phyloP scores from a whole-genome alignment of 2,329 filamentous ascomycete species.

The Dactylellina haptotyla region DNA sequence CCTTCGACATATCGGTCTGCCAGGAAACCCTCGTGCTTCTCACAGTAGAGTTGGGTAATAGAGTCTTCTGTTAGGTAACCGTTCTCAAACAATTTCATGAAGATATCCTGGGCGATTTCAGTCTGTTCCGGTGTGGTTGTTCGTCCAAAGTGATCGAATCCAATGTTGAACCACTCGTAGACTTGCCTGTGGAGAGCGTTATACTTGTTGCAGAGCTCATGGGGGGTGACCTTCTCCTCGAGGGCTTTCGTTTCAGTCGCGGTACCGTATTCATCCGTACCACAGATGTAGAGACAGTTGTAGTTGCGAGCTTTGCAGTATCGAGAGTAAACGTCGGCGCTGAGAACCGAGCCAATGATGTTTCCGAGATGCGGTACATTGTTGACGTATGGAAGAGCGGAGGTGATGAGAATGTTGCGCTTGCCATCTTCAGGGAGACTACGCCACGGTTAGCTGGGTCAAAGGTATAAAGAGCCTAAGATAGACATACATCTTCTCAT shows the following conservation, averaged over 20 bases:
- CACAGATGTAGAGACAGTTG: constrained; percentile 85
- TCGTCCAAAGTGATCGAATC: constrained; percentile 92
- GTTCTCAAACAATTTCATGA: constrained; percentile 85
- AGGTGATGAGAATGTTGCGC: constrained; percentile 89
- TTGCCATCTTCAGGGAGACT: constrained; percentile 73
- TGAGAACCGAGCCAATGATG: constrained; percentile 85
- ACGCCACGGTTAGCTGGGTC: constrained; percentile 14
- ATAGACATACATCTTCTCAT: constrained; percentile 57
- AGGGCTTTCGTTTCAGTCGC: constrained; percentile 95
- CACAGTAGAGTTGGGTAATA: constrained; percentile 90
- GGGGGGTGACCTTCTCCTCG: constrained; percentile 82
- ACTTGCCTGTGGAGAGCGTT: constrained; percentile 88
- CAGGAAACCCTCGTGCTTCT: constrained; percentile 77
- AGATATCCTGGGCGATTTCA: constrained; percentile 91
- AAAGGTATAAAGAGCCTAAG: neutral
- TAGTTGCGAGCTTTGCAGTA: constrained; percentile 83
- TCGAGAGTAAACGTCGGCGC: constrained; percentile 81
- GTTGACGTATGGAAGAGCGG: constrained; percentile 86
- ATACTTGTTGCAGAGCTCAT: constrained; percentile 90
- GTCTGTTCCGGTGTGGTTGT: constrained; percentile 91
- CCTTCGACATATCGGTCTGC: constrained; percentile 89
- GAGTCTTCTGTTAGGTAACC: constrained; percentile 87
- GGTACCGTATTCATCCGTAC: constrained; percentile 93
- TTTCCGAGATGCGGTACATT: constrained; percentile 87
- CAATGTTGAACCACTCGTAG: constrained; percentile 96